A percentile compares a stretch with the other conserved stretches of the same genome.
These are phyloP conservation scores for Leccinum subgranulosum DNA, from an alignment of 768 basidiomycete species.

Conservation along the genomic window DNA sequence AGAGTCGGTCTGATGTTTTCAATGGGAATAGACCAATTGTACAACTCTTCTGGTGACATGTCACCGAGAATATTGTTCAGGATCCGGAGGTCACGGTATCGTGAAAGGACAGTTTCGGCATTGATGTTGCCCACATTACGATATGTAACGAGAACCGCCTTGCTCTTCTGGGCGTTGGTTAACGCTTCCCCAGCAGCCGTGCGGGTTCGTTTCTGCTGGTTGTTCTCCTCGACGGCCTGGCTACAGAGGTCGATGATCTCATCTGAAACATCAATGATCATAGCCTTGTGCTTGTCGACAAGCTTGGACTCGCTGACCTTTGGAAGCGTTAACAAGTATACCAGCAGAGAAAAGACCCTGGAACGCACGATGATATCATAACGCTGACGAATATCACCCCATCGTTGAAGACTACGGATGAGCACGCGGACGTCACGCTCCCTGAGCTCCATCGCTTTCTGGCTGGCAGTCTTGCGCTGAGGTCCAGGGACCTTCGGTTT, in stretches of 20 bases:
- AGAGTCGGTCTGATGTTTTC: slow-evolving; percentile 92
- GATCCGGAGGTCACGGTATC: slow-evolving; percentile 85
- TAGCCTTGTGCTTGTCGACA: slow-evolving; percentile 87
- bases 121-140: slow-evolving; percentile 92
- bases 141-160: slow-evolving; percentile 91
- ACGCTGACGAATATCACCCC: slow-evolving; percentile 95
- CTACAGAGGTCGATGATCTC: slow-evolving; percentile 88
- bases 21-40: slow-evolving; percentile 84
- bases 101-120: slow-evolving; percentile 92
- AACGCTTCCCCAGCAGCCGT: slow-evolving; percentile 83
- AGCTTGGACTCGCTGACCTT: slow-evolving; percentile 89
- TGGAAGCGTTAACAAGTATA: neutral
- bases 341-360: neutral
- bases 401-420: slow-evolving; percentile 91
- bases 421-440: slow-evolving; percentile 96
- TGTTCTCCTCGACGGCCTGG: slow-evolving; percentile 80
- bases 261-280: slow-evolving; percentile 89
- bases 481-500: slow-evolving; percentile 71
- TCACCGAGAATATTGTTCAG: slow-evolving; percentile 75
- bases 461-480: slow-evolving; percentile 85
- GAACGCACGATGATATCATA: slow-evolving; percentile 88
- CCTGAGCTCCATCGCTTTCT: slow-evolving; percentile 95
- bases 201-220: slow-evolving; percentile 72
- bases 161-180: slow-evolving; percentile 93
- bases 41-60: slow-evolving; percentile 60